Evolutionary conservation across 1,284 basidiomycete genomes (phyloP).

Genomic region (Irpex sp.): DNA sequence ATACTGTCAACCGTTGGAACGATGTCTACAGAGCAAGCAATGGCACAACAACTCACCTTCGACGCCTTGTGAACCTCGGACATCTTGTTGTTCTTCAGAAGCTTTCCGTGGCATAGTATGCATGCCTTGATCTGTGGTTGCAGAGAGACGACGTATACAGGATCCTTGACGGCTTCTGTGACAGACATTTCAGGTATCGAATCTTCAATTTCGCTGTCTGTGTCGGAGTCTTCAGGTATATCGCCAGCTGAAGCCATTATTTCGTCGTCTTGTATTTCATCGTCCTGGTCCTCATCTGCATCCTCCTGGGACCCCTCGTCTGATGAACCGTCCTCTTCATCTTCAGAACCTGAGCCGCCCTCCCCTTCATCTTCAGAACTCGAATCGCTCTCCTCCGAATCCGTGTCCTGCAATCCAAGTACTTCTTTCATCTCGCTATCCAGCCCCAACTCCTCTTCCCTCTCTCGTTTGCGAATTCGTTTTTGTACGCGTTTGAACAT

Average conservation of each 20-base stretch:
- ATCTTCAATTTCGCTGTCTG: slow-evolving; percentile 27
- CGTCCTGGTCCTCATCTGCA: slow-evolving; percentile 27
- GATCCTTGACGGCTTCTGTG: slow-evolving; percentile 55
- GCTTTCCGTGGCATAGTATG: slow-evolving; percentile 72
- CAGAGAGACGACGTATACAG: slow-evolving; percentile 57
- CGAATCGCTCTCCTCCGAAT: slow-evolving; percentile 63
- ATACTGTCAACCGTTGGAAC: slow-evolving; percentile 17
- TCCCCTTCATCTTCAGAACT: slow-evolving; percentile 40
- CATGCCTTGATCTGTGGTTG: slow-evolving; percentile 56
- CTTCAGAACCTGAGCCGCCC: slow-evolving; percentile 38
- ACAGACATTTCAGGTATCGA: slow-evolving; percentile 49
- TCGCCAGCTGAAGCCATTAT: slow-evolving; percentile 14
- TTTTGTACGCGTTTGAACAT: slow-evolving; percentile 87
- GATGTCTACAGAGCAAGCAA: neutral
- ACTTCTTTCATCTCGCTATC: slow-evolving; percentile 69
- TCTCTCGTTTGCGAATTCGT: slow-evolving; percentile 57
- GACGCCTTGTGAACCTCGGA: slow-evolving; percentile 59
- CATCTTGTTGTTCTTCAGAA: slow-evolving; percentile 65
- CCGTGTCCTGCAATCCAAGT: slow-evolving; percentile 71
- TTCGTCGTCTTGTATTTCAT: slow-evolving; percentile 22
- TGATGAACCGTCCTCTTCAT: slow-evolving; percentile 21
- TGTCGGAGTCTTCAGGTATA: slow-evolving; percentile 19
- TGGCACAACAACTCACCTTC: slow-evolving; percentile 49
- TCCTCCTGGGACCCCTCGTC: slow-evolving; percentile 26
- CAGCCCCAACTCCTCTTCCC: slow-evolving; percentile 68